A percentile compares a stretch with the other conserved stretches of the same genome.
These are phyloP conservation scores for Russula olivacea DNA, from an alignment of 768 basidiomycete species.

Conservation along the genomic window DNA sequence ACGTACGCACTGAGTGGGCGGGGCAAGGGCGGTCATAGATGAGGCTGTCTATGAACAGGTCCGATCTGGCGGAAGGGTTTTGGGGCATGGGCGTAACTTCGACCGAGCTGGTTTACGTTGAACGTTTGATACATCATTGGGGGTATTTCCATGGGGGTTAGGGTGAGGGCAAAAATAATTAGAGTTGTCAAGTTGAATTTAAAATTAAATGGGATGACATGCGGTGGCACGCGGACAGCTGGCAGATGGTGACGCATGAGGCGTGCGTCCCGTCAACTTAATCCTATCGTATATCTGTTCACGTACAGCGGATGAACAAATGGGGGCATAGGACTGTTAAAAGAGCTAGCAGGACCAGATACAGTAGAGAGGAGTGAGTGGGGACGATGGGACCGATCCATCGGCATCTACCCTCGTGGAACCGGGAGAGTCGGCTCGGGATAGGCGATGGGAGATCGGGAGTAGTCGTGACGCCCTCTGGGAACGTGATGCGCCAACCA, in stretches of 20 bases:
- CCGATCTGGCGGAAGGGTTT: slow-evolving; percentile 6
- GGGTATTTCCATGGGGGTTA: slow-evolving; percentile 1
- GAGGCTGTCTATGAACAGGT: neutral
- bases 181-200: slow-evolving; percentile 17
- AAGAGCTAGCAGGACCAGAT: neutral
- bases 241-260: slow-evolving; percentile 10
- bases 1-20: slow-evolving; percentile 31
- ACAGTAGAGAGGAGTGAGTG: neutral
- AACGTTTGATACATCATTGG: neutral
- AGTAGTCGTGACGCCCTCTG: slow-evolving; percentile 13
- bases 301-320: slow-evolving; percentile 2
- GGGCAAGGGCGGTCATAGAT: neutral
- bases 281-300: neutral
- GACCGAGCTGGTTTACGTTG: slow-evolving; percentile 9
- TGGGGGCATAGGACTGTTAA: neutral
- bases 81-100: neutral
- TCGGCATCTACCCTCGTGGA: slow-evolving; percentile 5
- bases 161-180: slow-evolving; percentile 10
- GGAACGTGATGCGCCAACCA: slow-evolving; percentile 13
- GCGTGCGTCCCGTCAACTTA: neutral
- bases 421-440: slow-evolving; percentile 8
- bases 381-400: slow-evolving; percentile 5
- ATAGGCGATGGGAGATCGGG: slow-evolving; percentile 17
- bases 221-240: slow-evolving; percentile 15
- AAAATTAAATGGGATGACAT: neutral